Base-by-base conservation (phyloP, 2,329 filamentous ascomycete genomes). In the Penicillium sp. region DNA sequence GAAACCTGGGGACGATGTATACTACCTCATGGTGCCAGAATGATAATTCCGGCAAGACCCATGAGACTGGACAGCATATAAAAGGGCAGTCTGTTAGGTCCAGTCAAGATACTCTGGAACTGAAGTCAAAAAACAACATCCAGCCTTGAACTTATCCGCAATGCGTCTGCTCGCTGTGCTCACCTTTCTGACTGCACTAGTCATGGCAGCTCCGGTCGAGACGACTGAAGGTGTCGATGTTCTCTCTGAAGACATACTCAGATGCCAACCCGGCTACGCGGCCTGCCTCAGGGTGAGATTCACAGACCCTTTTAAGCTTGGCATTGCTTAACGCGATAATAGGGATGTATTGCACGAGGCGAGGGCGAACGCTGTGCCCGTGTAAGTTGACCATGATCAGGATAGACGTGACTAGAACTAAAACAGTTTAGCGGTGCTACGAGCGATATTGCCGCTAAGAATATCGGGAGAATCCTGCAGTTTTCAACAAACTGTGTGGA, bases 121-220 rank as follows among this genome's bases (percentile, higher is more conserved):
- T n/a, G n/a, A n/a, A n/a, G n/a, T n/a, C n/a, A n/a, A n/a, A n/a
- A 5, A 22, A 22, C 18, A 22, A 5, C 4, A 11, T 6, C 32
- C 30, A 44, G 5, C 6, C n/a, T n/a, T n/a, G n/a, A n/a, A n/a
- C n/a, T n/a, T n/a, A n/a, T n/a, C n/a, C n/a, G n/a, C n/a, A n/a
- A 47, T 47, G 44, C 37, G 32, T 32, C 20, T 32, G 8, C 26
- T 30, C 4, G 12, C 37, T 6, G 10, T 39, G 6, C 4, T 44
- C 4, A 13, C 33, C 7, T n/a, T 44, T 6, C 10, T 39, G 25
- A 32, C 44, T 32, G 14, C 27, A 3, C n/a, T 44, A 27, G 32
- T 35, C 7, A 32, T 47, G 7, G 41, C 41, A 6, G 18, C 38
- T 10, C 41, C 41, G 4, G 13, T 17, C 5, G 35, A 42, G 2